A percentile compares a stretch with the other conserved stretches of the same genome.
Conservation (phyloP, 768 basidiomycete species). For the Lactarius sp. region DNA sequence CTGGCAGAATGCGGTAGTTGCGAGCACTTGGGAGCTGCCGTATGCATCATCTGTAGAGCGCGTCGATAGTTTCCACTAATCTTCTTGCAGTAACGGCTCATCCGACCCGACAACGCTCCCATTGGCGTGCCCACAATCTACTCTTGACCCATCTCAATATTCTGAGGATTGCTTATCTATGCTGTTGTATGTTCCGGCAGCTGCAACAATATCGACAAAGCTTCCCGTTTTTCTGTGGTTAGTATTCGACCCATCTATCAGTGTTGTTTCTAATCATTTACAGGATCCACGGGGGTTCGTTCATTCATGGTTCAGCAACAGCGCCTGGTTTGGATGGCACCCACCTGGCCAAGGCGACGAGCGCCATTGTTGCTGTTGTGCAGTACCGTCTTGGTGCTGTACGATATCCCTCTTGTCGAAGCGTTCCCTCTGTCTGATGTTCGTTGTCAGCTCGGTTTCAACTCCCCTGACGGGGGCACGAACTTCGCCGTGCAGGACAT, state of each 20-base stretch:
- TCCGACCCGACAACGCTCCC: constrained; percentile 54
- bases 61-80: background rate
- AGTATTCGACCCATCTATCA: constrained; percentile 24
- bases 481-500: constrained; percentile 71
- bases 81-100: constrained; percentile 41
- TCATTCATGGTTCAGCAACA: constrained; percentile 63
- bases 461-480: constrained; percentile 62
- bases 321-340: constrained; percentile 74
- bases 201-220: constrained; percentile 32
- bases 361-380: constrained; percentile 73
- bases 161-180: constrained; percentile 82
- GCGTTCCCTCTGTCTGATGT: constrained; percentile 1
- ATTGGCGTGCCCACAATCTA: constrained; percentile 65
- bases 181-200: constrained; percentile 61
- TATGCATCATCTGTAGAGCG: constrained; percentile 35
- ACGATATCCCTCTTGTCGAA: constrained; percentile 29
- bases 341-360: constrained; percentile 60
- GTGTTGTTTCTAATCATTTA: background rate
- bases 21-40: constrained; percentile 58
- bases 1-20: constrained; percentile 54
- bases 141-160: constrained; percentile 43
- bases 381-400: constrained; percentile 84
- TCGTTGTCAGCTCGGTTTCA: constrained; percentile 59
- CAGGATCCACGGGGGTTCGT: constrained; percentile 88
- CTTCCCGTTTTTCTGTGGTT: constrained; percentile 60